A percentile compares a stretch with the other conserved stretches of the same genome.
Conservation (phyloP, 1,284 basidiomycete genomes). For the Microbotryum silenes-acaulis region DNA sequence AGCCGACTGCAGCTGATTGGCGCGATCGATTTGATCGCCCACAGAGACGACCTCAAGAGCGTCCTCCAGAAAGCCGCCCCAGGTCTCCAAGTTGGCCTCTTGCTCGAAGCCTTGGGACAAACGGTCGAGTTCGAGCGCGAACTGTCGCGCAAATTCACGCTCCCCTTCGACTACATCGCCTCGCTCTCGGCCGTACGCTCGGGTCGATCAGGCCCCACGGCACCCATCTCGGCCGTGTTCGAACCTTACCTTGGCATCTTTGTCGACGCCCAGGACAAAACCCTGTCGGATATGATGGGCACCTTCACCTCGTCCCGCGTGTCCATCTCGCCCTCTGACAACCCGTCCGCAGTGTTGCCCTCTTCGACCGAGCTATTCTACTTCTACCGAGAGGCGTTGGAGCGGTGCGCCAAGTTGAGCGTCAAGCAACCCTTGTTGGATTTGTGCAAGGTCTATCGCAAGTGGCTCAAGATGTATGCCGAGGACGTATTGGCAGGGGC, state of each 20-base stretch:
- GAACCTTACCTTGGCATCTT: constrained; percentile 87
- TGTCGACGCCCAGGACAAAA: constrained; percentile 90
- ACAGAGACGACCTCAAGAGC: constrained; percentile 44
- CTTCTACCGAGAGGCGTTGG: constrained; percentile 89
- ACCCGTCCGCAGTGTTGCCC: constrained; percentile 65
- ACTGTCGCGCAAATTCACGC: constrained; percentile 44
- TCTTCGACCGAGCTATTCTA: constrained; percentile 96
- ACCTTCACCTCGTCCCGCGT: constrained; percentile 59
- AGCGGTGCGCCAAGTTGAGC: constrained; percentile 73
- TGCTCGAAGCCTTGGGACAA: constrained; percentile 76
- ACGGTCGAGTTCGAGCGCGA: constrained; percentile 76
- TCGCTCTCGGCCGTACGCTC: constrained; percentile 33
- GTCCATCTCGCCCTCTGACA: constrained; percentile 53
- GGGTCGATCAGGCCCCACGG: constrained; percentile 39
- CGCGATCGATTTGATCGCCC: background rate
- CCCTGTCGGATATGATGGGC: constrained; percentile 69
- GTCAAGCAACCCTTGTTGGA: constrained; percentile 66
- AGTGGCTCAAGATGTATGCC: constrained; percentile 90
- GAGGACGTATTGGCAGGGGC: constrained; percentile 48
- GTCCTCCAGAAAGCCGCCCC: constrained; percentile 37
- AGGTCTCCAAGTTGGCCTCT: constrained; percentile 58
- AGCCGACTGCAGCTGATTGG: background rate
- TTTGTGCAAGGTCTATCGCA: constrained; percentile 69
- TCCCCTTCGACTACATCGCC: constrained; percentile 43
- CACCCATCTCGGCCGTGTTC: constrained; percentile 75